phyloP scores from a whole-genome alignment of 208 protist genomes.

The Tritrichomonas musculus region DNA sequence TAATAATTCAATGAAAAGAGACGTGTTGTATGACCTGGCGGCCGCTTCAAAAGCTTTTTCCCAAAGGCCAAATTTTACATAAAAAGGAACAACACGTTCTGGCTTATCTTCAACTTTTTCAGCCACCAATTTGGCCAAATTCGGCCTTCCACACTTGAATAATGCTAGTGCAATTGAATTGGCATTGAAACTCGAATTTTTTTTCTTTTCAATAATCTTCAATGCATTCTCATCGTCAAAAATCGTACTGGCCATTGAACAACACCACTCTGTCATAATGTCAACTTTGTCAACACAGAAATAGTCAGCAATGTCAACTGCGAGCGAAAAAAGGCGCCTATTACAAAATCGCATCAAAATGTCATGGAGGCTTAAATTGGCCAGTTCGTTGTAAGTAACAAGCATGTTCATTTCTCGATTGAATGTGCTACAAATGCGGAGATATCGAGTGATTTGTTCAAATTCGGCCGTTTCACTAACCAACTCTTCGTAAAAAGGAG shows the following conservation, averaged over 20 bases:
- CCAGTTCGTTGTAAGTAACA: neutral
- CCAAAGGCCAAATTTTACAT: too few species aligned
- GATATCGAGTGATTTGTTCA: neutral
- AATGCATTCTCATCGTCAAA: neutral
- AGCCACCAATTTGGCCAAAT: neutral
- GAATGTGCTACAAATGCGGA: neutral
- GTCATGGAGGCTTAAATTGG: neutral
- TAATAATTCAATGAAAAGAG: too few species aligned
- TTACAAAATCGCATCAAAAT: neutral
- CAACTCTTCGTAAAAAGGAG: too few species aligned
- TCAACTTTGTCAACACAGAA: neutral
- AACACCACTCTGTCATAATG: neutral
- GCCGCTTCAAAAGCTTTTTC: too few species aligned
- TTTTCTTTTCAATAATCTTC: neutral
- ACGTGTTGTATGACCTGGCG: too few species aligned
- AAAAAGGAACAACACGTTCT: neutral
- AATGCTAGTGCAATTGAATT: neutral
- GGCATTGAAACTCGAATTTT: neutral
- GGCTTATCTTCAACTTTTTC: neutral
- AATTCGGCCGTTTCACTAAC: neutral
- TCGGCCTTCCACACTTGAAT: neutral
- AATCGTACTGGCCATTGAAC: neutral
- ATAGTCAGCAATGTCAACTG: neutral
- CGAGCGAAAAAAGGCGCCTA: neutral
- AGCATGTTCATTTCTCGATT: neutral